Evolutionary conservation across 805 yeast species (phyloP), one percentile per base, ranked within the genome.

Genomic region (Hanseniaspora mollemarum): DNA sequence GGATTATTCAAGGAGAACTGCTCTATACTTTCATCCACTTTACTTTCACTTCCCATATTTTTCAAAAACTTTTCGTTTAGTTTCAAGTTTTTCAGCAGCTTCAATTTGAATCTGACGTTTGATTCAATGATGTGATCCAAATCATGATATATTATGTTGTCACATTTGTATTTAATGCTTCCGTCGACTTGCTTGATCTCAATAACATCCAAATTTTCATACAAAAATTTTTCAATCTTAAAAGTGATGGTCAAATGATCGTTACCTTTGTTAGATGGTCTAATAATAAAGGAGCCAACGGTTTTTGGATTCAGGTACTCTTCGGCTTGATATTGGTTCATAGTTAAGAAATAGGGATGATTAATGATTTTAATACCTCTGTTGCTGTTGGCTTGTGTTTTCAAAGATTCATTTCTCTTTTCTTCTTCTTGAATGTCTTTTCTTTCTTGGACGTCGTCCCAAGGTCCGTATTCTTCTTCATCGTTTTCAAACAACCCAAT

Each of bases 161-260:
- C 96, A 40, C 90, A 87, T 49, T 71, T 71, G 45, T 81, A 65
- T 3, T 69, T 66, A 50, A 73, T 71, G 45, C 87, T 87, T 38
- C 82, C 61, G 76, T 78, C 48, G 76, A 81, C 60, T 79, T 78
- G 42, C 74, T 80, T 43, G 75, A 73, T 39, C 66, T 92, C 97
- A 55, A 80, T 71, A 42, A 92, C 83, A 58, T 87, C 92, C 56
- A 92, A 70, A 63, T 92, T 97, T 64, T 92, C 97, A 68, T 83
- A 92, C 55, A 90, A 68, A 62, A 81, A 83, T 62, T 85, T 90
- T 54, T 85, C 92, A 42, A 92, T 88, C 64, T 92, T 92, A 96
- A 97, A 92, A 0, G 99, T 90, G 38, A 90, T 81, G 2, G 95
- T 87, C 58, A 92, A 73, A 65, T 81, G 96, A 55, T 86, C 84